Base-by-base conservation (phyloP, 139 green algal genomes). In the Auxenochlorella protothecoides region DNA sequence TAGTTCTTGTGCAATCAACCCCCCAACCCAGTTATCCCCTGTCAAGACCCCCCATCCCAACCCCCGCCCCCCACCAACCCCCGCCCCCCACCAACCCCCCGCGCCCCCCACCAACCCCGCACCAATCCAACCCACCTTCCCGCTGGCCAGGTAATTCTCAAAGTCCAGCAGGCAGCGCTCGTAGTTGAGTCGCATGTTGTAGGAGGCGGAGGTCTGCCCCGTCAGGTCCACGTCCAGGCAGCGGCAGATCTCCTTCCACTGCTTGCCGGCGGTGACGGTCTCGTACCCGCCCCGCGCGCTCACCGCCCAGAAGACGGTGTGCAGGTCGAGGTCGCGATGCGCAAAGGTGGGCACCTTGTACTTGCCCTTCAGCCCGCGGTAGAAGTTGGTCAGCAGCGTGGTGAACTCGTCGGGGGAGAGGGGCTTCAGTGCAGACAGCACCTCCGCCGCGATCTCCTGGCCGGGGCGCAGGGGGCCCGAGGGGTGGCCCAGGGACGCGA, bases 101-200 rank as follows among this genome's bases (percentile, higher is more conserved):
- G n/a, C n/a, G n/a, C 27, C 27, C 27, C 27, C 27, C 27, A 3
- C 51, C 10, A 54, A 51, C 67, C 67, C 13, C 0, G 55, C 55
- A 65, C 12, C 16, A 3, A 7, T 14, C 11, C 55, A 27, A 27
- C 68, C 7, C 63, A 70, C 71, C 53, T 69, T 55, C 27, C 83
- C 83, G 60, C 70, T 77, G 59, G 82, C 76, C 63, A 92, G 65
- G 72, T 93, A 93, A 57, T 85, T 76, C 72, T 93, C 88, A 75
- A 93, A 93, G 66, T 92, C 86, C 59, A 93, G 77, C 63, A 93
- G 75, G 79, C 83, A 92, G 64, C 80, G 80, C 73, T 93, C 84
- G 73, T 93, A 93, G 80, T 88, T 88, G 15, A 81, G 72, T 61
- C 87, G 84, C 87, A 93, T 90, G 77, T 85, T 89, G 68, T 82